These are phyloP conservation scores for Domatiomyces catenatus DNA, from an alignment of 2,329 filamentous ascomycete species.

Conservation along the genomic window DNA sequence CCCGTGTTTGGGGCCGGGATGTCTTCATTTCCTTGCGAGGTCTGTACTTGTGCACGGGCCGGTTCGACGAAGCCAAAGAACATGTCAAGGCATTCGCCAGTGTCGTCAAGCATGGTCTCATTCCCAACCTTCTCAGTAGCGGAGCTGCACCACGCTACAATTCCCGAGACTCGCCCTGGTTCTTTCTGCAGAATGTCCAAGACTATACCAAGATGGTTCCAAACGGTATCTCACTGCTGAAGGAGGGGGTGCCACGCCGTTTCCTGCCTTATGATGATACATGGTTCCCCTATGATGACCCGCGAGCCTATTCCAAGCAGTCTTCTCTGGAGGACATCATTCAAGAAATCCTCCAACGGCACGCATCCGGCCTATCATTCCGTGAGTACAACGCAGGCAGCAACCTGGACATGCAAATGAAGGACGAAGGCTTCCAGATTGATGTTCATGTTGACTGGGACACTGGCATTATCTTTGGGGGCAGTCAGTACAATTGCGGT, in stretches of 20 bases:
- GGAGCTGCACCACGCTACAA: slow-evolving; percentile 85
- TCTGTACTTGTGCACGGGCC: slow-evolving; percentile 76
- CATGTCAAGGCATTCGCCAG: slow-evolving; percentile 92
- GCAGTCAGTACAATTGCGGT: slow-evolving; percentile 86
- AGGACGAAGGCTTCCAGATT: slow-evolving; percentile 77
- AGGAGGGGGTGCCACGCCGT: slow-evolving; percentile 62
- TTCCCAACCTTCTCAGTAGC: slow-evolving; percentile 80
- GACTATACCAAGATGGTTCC: slow-evolving; percentile 77
- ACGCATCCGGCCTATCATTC: slow-evolving; percentile 81
- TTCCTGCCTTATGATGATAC: slow-evolving; percentile 94
- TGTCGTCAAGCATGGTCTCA: slow-evolving; percentile 95
- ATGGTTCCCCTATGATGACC: slow-evolving; percentile 72
- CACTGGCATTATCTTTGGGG: slow-evolving; percentile 82
- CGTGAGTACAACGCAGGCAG: slow-evolving; percentile 88
- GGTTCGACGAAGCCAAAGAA: slow-evolving; percentile 76
- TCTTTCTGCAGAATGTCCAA: slow-evolving; percentile 90
- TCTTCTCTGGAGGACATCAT: slow-evolving; percentile 80
- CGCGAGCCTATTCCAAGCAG: slow-evolving; percentile 67
- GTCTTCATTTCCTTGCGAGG: slow-evolving; percentile 92
- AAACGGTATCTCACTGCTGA: slow-evolving; percentile 55
- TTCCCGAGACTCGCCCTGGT: slow-evolving; percentile 92
- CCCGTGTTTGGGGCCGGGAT: slow-evolving; percentile 91
- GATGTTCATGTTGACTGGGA: slow-evolving; percentile 83
- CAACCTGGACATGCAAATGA: slow-evolving; percentile 83
- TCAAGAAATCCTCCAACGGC: slow-evolving; percentile 82